Base-by-base conservation (phyloP, 2,329 filamentous ascomycete species). In the Claviceps monticola region DNA sequence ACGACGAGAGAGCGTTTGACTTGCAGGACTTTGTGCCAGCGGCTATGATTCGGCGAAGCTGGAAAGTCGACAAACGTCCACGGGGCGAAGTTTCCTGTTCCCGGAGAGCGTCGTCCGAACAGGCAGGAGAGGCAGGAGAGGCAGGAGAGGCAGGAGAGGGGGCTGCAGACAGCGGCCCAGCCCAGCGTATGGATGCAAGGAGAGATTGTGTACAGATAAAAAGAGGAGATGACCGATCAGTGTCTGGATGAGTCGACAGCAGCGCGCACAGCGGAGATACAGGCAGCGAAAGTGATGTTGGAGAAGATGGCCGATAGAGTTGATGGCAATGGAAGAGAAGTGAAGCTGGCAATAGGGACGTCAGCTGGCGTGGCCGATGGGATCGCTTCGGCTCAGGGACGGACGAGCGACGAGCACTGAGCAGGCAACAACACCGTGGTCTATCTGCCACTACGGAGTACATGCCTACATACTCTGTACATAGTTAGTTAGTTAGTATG, bases 131-230 rank as follows among this genome's bases (percentile, higher is more conserved):
- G 19, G 26, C 19, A 26, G 23, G 42, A 34, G 29, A 34, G 29
- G n/a, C 21, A 48, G 42, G 43, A 48, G 42, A 47, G 19, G 26
- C 19, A 26, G 23, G 42, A 34, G 38, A 51, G 41, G 46, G 48
- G 38, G 29, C 29, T 38, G 34, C 45, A 45, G 39, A 21, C 39
- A 23, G 49, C 19, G 48, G 44, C 38, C 29, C 19, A 45, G 38
- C 38, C 21, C 42, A 19, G 49, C 43, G 49, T 54, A 46, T 51
- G 49, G 38, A 51, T 51, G 51, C 46, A 49, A 42, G 36, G 38
- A 48, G 50, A 44, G 29, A 41, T 49, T 46, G 21, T 54, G 41
- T 49, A 54, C 46, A 49, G 16, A 53, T 17, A 16, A 8, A 16
- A 8, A 37, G 49, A 48, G 19, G 46, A 36, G n/a, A 46, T 44